These are phyloP conservation scores for Cyberlindnera misumaiensis DNA, from an alignment of 805 yeast genomes.

Conservation along the genomic window DNA sequence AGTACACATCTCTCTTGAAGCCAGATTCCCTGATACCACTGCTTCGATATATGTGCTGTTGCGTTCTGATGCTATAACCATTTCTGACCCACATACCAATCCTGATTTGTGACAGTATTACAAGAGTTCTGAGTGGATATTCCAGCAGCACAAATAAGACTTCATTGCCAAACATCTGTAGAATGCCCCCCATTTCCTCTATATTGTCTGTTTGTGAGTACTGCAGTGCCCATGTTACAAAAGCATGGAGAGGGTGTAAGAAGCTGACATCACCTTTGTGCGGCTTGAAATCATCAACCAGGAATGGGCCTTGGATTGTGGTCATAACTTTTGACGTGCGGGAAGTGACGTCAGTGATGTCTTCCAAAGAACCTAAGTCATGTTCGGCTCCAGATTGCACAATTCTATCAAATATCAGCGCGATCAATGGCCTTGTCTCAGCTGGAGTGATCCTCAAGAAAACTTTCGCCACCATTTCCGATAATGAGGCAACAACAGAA, in stretches of 20 bases:
- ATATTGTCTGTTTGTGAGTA: constrained; percentile 26
- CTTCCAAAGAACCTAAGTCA: not conserved
- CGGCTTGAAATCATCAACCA: constrained; percentile 35
- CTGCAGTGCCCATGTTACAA: constrained; percentile 66
- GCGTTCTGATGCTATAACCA: constrained; percentile 76
- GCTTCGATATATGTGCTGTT: constrained; percentile 70
- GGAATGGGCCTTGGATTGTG: constrained; percentile 19
- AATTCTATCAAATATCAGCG: constrained; percentile 8
- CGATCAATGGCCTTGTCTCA: constrained; percentile 2
- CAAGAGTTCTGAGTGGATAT: constrained; percentile 71
- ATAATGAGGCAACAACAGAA: constrained; percentile 59
- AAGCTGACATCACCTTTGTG: constrained; percentile 51
- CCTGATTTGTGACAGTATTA: constrained; percentile 73
- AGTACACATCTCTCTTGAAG: constrained; percentile 67
- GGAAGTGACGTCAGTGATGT: constrained; percentile 7
- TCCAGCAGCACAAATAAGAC: constrained; percentile 37
- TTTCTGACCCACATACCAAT: constrained; percentile 93
- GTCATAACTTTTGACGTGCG: constrained; percentile 10
- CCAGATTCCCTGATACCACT: constrained; percentile 81
- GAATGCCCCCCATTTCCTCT: constrained; percentile 1
- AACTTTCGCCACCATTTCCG: constrained; percentile 45
- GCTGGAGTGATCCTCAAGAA: constrained; percentile 17
- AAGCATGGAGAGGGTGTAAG: constrained; percentile 75
- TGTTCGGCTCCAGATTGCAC: not conserved
- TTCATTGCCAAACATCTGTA: constrained; percentile 1